Base-by-base conservation (phyloP, 805 yeast species). In the Hanseniaspora pseudoguilliermondii region DNA sequence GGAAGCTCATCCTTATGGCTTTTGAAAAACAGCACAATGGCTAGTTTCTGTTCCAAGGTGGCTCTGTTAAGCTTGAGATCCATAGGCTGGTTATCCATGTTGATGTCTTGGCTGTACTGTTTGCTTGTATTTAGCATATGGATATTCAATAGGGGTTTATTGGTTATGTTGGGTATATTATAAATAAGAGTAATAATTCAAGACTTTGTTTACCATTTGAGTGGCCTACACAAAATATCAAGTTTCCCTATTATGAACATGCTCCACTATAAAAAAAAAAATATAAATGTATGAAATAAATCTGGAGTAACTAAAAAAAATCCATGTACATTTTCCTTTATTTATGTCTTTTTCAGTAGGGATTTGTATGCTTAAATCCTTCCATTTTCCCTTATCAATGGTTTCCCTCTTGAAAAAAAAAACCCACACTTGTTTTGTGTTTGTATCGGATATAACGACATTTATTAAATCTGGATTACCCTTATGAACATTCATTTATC, bases 41-140 rank as follows among this genome's bases (percentile, higher is more conserved):
- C 75, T 43, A 80, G 72, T 63, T 80, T 80, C 64, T 80, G 80
- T 66, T 78, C 83, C 54, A 80, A 68, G 25, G 79, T 79, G 7
- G 83, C 81, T 59, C 84, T 66, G 3, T 81, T 80, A 2, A 49
- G 43, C 39, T 54, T 57, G 49, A 29, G 41, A 9, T 16, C 41
- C 5, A 44, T 41, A 34, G 21, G 4, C 6, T 38, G 41, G 29
- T 35, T 46, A 16, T 46, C 35, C 35, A 32, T 32, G 15, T 32
- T 10, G 15, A 32, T 32, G 15, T 32, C 7, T 13, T 32, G 15
- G 11, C 2, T 11, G 35, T 32, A 32, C 11, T 32, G 35, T 10
- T 32, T 32, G 15, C 35, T 32, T 32, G 35, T 32, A 15, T 32
- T 32, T 13, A 32, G 5, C 35, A 32, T 32, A 32, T 32, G 35